Base-by-base conservation (phyloP, 2,329 filamentous ascomycete species). In the Penicillium griseofulvum region DNA sequence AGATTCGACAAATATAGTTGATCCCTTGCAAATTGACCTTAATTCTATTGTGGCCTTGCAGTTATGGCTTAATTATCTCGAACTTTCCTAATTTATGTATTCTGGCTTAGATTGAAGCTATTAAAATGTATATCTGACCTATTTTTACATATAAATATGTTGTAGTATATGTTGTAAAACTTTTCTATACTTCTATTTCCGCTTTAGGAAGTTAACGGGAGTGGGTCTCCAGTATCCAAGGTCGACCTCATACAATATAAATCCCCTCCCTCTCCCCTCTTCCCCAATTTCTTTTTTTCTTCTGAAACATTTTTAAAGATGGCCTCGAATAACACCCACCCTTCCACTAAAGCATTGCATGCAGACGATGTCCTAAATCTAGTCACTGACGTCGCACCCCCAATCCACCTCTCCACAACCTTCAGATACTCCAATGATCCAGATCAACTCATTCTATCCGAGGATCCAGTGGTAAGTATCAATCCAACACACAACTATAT, bases 351-450 rank as follows among this genome's bases (percentile, higher is more conserved):
- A 52, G 83, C 88, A 22, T 79, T 96, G 61, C 91, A 96, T 70
- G 90, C 88, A 58, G 91, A 96, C 68, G 87, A 94, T 75, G 79
- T 80, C 65, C 82, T 93, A 66, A 89, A 90, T 72, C 75, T 80
- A 36, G 84, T 89, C 64, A 81, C 85, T 45, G 91, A 94, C 68
- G 87, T 97, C 54, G 91, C 93, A 8, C 92, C 93, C 49, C 86
- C 92, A 5, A 82, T 97, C 68, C 93, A 97, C 72, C 84, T 95
- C 56, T 93, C 91, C 49, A 96, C 93, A 5, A 97, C 88, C 10
- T 97, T 91, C 76, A 85, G 90, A 65, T 97, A 96, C 71, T 79
- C 81, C 34, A 75, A 78, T 49, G 81, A 96, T 68, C 89, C 91
- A 1, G 81, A 87, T 3, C 70, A 85, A 31, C 81, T 96, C 28